Conservation (phyloP, 1,139 yeast species). For the Blastobotrys petasosporus region DNA sequence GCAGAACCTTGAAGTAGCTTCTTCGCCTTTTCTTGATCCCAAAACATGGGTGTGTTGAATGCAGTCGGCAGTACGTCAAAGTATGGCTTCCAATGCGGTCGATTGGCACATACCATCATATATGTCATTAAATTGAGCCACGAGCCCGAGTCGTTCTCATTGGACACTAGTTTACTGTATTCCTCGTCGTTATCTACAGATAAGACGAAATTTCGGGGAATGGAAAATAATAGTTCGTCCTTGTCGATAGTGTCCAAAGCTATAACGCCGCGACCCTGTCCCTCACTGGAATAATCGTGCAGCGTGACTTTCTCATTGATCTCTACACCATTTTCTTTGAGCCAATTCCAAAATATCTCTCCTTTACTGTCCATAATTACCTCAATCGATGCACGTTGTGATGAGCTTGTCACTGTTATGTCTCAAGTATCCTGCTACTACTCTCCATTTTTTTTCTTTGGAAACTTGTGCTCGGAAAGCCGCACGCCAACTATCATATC, state of each 20-base stretch:
- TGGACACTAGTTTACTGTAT: slow-evolving; percentile 34
- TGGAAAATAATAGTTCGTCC: slow-evolving; percentile 56
- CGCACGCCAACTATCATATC: background rate
- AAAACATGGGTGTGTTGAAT: slow-evolving; percentile 72
- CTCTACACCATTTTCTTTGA: slow-evolving; percentile 39
- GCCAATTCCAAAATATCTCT: slow-evolving; percentile 47
- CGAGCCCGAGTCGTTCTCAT: slow-evolving; percentile 41
- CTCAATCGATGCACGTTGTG: too few species aligned
- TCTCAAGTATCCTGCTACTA: too few species aligned
- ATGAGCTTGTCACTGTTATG: too few species aligned
- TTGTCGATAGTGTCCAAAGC: slow-evolving; percentile 59
- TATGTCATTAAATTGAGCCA: slow-evolving; percentile 77
- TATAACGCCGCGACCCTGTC: slow-evolving; percentile 75
- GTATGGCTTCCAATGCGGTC: slow-evolving; percentile 61
- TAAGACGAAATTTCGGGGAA: slow-evolving; percentile 56
- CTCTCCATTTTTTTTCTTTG: background rate
- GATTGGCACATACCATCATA: slow-evolving; percentile 50
- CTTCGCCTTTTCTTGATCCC: slow-evolving; percentile 47
- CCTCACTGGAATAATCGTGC: slow-evolving; percentile 49
- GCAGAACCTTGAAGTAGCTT: slow-evolving; percentile 68
- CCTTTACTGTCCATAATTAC: slow-evolving; percentile 8
- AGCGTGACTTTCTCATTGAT: slow-evolving; percentile 54
- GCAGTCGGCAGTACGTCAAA: slow-evolving; percentile 59
- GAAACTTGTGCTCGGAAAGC: background rate
- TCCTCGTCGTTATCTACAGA: slow-evolving; percentile 51